Evolutionary conservation across 371 early-diverging fungal species (phyloP), one percentile per base, ranked within the genome.

Genomic region (Actinomucor elegans): DNA sequence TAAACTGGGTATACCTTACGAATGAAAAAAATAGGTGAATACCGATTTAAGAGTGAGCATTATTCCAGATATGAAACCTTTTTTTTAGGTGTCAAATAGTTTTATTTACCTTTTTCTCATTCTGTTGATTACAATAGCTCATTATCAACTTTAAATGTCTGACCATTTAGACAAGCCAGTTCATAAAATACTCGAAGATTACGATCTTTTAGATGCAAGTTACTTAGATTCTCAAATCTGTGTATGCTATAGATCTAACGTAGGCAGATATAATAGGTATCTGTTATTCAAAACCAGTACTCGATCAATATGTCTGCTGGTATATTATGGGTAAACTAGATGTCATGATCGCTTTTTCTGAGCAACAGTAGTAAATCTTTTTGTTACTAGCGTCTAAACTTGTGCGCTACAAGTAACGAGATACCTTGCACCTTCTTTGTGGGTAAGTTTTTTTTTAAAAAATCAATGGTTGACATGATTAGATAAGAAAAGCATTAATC

Each of bases 351-450:
- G n/a, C n/a, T n/a, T n/a, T n/a, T n/a, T n/a, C n/a, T n/a, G n/a
- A n/a, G n/a, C n/a, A n/a, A n/a, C n/a, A n/a, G n/a, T 17, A 34
- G 5, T 17, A n/a, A n/a, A 34, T 1, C 35, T n/a, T 17, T n/a
- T n/a, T 12, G 35, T n/a, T 10, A 12, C 12, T 64, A 77, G 77
- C 45, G 72, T 26, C 69, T 77, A 75, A 77, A 77, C 43, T 48
- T 77, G 41, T 70, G 73, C 24, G 74, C 70, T 10, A 52, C 57
- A 2, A 77, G 78, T 48, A 47, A 68, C 32, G 53, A 43, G 8
- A 59, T 67, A 15, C 66, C 78, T 9, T 70, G 62, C 28, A 68
- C 64, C 1, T 72, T 69, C 21, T 77, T 64, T 45, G 50, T 73
- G 28, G 77, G 77, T 77, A 58, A 38, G 58, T 21, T 29, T 43